Percentiles rank a stretch among this genome's conserved stretches.
phyloP scores from a whole-genome alignment of 228 moss, liverwort and hornwort species.

The Sphagnum magellanicum region DNA sequence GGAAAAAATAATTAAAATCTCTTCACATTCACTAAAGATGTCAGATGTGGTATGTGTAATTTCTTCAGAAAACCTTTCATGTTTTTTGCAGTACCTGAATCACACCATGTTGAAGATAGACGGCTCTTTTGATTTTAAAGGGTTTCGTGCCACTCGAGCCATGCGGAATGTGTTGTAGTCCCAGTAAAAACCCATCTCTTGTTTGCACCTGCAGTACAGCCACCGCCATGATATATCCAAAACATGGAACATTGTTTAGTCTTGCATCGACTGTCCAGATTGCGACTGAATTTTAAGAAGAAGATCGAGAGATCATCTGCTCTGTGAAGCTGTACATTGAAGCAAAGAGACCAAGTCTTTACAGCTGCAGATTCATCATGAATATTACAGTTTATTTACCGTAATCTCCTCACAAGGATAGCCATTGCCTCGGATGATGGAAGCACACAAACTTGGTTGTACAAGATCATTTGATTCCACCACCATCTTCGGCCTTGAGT shows the following conservation, averaged over 20 bases:
- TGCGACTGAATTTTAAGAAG: neutral
- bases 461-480: constrained; percentile 6
- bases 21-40: too few relatives aligned
- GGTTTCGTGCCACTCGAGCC: constrained; percentile 1
- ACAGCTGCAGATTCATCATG: neutral
- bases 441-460: constrained; percentile 4
- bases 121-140: constrained; percentile 14
- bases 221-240: neutral
- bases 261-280: neutral
- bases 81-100: constrained; percentile 26
- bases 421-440: constrained; percentile 19
- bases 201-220: constrained; percentile 35
- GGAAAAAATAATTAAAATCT: too few relatives aligned
- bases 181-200: constrained; percentile 51
- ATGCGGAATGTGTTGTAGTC: constrained; percentile 50
- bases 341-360: neutral
- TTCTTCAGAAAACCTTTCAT: too few relatives aligned
- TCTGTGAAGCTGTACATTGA: neutral
- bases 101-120: constrained; percentile 68
- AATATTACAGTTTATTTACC: constrained; percentile 3
- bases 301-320: neutral
- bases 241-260: neutral
- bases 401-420: constrained; percentile 30
- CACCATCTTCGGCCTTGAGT: neutral
- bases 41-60: too few relatives aligned